Evolutionary conservation across 495 filamentous ascomycete species (phyloP), one percentile per base, ranked within the genome.

Genomic region (Evansstolkia leycettana): DNA sequence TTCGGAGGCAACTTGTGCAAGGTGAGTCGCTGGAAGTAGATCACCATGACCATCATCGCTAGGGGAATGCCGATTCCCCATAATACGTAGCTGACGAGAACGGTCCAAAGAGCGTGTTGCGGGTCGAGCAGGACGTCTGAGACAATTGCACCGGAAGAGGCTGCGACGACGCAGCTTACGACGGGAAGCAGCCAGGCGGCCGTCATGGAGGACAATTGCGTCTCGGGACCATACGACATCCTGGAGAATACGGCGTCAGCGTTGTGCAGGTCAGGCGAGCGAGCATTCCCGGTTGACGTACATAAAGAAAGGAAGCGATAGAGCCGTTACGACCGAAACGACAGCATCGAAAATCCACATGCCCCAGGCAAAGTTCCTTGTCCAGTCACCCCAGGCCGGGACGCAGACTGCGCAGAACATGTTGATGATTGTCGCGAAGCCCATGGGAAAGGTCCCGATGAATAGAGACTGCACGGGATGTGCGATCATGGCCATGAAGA

Each of bases 361-460:
- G 8, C 42, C 65, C 70, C 69, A 73, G 13, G 62, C 68, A 7
- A 65, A 42, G 17, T 53, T 50, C 10, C 37, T 30, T 1, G 47
- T 33, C 52, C 57, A 53, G 11, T 53, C 38, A 0, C 69, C 70
- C 72, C 67, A 75, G 3, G 47, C 50, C 0, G 72, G 70, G 0
- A 73, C 71, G 38, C 72, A 76, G 5, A 75, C 62, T 13, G 64
- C 56, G 14, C 58, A 57, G 15, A 69, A 52, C 71, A 76, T 75
- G 33, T 73, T 75, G 33, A 76, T 56, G 14, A 77, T 71, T 2
- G 72, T 81, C 0, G 73, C 69, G 11, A 80, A 60, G 5, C 73
- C 73, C 72, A 80, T 78, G 0, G 76, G 76, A 20, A 78, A 59
- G 0, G 70, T 71, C 0, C 72, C 76, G 2, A 80, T 51, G 43